Evolutionary conservation across 768 basidiomycete species (phyloP).

Genomic region (Mycena filopes): DNA sequence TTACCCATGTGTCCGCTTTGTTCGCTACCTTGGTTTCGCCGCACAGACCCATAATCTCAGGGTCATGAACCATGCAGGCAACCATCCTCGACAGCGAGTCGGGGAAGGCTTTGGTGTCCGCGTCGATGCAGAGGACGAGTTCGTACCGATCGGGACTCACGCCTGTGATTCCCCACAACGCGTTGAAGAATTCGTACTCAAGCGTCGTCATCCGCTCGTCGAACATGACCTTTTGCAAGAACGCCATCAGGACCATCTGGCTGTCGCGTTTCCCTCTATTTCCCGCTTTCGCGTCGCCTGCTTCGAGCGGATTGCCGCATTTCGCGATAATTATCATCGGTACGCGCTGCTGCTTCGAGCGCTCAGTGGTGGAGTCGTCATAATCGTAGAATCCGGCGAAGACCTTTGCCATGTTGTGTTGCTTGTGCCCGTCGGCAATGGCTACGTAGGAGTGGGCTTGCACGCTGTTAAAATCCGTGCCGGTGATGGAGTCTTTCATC

Average conservation of each 20-base stretch:
- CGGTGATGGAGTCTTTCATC: constrained; percentile 84
- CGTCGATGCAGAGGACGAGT: constrained; percentile 94
- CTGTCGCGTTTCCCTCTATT: constrained; percentile 99
- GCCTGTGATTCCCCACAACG: constrained; percentile 94
- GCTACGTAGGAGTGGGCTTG: constrained; percentile 97
- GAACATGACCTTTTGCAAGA: constrained; percentile 99
- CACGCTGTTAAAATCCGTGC: constrained; percentile 87
- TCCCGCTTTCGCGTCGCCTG: constrained; percentile 91
- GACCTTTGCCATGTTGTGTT: constrained; percentile 99
- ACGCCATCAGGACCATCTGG: constrained; percentile 98
- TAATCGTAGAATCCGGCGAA: constrained; percentile 98
- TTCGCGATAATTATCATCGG: constrained; percentile 97
- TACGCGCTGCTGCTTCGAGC: constrained; percentile 94
- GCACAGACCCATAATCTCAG: constrained; percentile 99
- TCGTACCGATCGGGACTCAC: constrained; percentile 97
- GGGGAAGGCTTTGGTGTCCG: constrained; percentile 99
- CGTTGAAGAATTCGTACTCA: constrained; percentile 99
- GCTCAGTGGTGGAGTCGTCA: constrained; percentile 88
- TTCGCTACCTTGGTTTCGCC: constrained; percentile 99
- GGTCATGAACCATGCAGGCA: constrained; percentile 95
- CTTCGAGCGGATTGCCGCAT: constrained; percentile 91
- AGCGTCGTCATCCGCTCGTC: constrained; percentile 99
- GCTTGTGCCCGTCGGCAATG: constrained; percentile 98
- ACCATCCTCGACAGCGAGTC: constrained; percentile 97
- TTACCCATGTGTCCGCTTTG: constrained; percentile 98